Base-by-base conservation (phyloP, 345 rosid species). In the Melastoma malabathricum region DNA sequence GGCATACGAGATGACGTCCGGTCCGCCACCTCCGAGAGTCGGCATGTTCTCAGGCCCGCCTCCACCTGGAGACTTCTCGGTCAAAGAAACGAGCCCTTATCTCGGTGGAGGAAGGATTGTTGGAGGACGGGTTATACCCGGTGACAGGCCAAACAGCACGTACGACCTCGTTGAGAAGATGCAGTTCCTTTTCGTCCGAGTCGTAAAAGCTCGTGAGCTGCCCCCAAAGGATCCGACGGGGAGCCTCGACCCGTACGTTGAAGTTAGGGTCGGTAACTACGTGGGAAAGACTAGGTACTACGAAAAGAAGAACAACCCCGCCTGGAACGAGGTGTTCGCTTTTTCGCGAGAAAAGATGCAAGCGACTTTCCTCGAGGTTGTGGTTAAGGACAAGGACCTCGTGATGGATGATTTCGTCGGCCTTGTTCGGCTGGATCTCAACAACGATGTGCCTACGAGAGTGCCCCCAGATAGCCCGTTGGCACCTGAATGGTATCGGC, bases 81-180 rank as follows among this genome's bases (percentile, higher is more conserved):
- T 88, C 55, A 93, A 75, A 67, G 90, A 93, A 69, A 93, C 97
- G n/a, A 78, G 76, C 47, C 97, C 97, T 7, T 56, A 70, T 64
- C 95, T 93, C 9, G 97, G 99, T 47, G 90, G 94, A 22, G 84
- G 84, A 7, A 77, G 39, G 59, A 52, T 76, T 52, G 79, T 75
- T 46, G 92, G 94, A 55, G 97, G 97, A 51, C 68, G 89, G 72
- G 81, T 86, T 18, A 66, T 84, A 49, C 79, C 84, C 10, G 78
- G 83, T 23, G 69, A 79, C 46, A 74, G 75, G 63, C 78, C 63
- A 1, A 38, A 70, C 10, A 77, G 64, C 61, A 70, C 76, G 46
- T 77, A 88, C 71, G 97, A 93, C 58, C 97, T 93, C 20, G 97
- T 93, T 31, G 99, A 93, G 65, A 89, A 71, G 64, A 93, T 88